These are phyloP conservation scores for Cercospora citrullina DNA, from an alignment of 2,329 filamentous ascomycete genomes.

Conservation along the genomic window DNA sequence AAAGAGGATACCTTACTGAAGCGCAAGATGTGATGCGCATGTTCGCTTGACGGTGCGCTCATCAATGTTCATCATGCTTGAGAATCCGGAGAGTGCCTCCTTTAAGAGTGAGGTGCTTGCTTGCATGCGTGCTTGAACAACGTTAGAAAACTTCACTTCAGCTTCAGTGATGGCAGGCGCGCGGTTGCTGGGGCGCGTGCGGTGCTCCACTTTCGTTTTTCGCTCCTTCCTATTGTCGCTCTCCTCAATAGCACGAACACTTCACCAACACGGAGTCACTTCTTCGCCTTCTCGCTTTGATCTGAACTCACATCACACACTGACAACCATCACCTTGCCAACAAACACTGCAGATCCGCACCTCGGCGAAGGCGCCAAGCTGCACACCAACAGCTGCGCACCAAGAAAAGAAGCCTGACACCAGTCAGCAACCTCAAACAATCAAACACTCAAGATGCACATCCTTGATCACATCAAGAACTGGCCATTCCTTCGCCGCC, in stretches of 20 bases:
- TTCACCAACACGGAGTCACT: neutral
- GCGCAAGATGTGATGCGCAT: neutral
- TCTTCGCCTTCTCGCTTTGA: neutral
- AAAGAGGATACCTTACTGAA: neutral
- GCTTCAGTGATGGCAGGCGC: neutral
- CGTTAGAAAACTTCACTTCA: neutral
- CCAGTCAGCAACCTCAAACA: neutral
- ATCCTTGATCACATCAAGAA: constrained; percentile 7
- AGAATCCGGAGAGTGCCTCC: neutral
- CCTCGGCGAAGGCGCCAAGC: neutral
- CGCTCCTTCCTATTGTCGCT: neutral
- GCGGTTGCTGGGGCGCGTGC: neutral
- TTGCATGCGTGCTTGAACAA: neutral
- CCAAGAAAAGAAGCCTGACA: neutral
- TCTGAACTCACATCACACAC: neutral
- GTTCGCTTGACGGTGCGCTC: neutral
- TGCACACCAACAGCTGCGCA: neutral
- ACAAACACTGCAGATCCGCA: neutral
- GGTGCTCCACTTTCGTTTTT: neutral
- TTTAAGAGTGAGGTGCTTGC: neutral
- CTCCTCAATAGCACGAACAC: neutral
- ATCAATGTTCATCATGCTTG: neutral
- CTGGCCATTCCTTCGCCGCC: constrained; percentile 10
- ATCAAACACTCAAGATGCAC: constrained; percentile 3
- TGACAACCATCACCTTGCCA: neutral